phyloP scores from a whole-genome alignment of 345 rosid genomes.

The Zanthoxylum bungeanum region DNA sequence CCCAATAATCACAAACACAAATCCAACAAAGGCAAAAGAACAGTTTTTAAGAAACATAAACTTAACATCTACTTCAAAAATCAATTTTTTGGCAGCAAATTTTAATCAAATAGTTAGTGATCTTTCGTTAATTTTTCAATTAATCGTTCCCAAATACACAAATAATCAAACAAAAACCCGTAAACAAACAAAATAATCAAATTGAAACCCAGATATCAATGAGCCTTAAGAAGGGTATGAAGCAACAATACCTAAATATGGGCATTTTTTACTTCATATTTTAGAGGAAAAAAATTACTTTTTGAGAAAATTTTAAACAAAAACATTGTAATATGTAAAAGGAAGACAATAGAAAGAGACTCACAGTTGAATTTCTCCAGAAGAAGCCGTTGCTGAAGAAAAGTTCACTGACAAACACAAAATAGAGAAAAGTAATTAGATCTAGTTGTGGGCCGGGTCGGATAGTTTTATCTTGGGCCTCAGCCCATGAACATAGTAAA shows the following conservation, averaged over 20 bases:
- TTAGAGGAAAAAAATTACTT: neutral
- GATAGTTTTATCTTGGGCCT: neutral
- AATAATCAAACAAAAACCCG: neutral
- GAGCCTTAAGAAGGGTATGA: neutral
- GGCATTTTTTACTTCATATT: neutral
- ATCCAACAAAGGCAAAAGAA: neutral
- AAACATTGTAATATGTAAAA: neutral
- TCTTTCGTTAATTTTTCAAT: neutral
- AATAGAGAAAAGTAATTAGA: neutral
- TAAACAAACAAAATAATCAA: too few relatives aligned
- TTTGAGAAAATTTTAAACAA: too few relatives aligned
- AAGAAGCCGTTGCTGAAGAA: neutral
- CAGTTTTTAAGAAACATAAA: neutral
- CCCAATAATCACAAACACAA: neutral
- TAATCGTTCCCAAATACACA: neutral
- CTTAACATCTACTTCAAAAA: neutral
- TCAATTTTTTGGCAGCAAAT: neutral
- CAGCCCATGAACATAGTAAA: neutral
- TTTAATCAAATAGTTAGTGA: slow-evolving; percentile 6
- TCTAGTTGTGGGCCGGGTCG: neutral
- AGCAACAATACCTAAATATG: neutral
- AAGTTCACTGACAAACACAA: neutral
- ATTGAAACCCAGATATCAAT: neutral
- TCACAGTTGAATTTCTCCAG: neutral
- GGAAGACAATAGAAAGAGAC: neutral